Evolutionary conservation across 805 yeast species (phyloP), one percentile per base, ranked within the genome.

Genomic region (Teunomyces tritomae): DNA sequence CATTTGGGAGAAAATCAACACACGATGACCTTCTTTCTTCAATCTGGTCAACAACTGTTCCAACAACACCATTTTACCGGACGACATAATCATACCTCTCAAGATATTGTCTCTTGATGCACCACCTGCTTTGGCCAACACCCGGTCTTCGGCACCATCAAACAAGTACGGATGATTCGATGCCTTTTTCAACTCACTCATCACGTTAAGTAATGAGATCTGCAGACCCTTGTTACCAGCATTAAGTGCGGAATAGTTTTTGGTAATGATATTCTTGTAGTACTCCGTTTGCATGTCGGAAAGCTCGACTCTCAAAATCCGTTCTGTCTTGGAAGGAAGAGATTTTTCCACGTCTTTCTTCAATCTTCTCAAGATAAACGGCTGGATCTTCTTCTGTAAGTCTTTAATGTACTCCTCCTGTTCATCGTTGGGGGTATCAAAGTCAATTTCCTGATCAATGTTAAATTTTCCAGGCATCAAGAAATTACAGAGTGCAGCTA

Each of bases 261-360:
- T 87, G 10, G 98, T 89, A 49, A 94, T 79, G 55, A 95, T 89
- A 66, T 94, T 95, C 59, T 90, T 87, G 71, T 94, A 94, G 67
- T 92, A 94, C 49, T 89, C 90, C 0, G 98, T 94, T 69, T 94
- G 99, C 57, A 89, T 75, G 61, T 94, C 99, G 1, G 97, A 88
- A 49, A 94, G 74, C 64, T 94, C 99, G 4, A 94, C 99, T 58
- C 99, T 80, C 56, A 95, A 73, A 52, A 95, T 95, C 57, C 98
- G 81, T 70, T 94, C 99, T 0, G 97, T 87, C 65, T 94, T 94
- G 1, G 96, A 88, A 2, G 99, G 99, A 53, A 94, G 75, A 0
- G 97, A 89, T 63, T 92, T 95, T 65, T 95, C 99, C 9, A 94
- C 99, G 70, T 94, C 99, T 62, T 94, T 94, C 65, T 94, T 94